Conservation (phyloP, 2,329 filamentous ascomycete genomes). For the Neoscytalidium dimidiatum region DNA sequence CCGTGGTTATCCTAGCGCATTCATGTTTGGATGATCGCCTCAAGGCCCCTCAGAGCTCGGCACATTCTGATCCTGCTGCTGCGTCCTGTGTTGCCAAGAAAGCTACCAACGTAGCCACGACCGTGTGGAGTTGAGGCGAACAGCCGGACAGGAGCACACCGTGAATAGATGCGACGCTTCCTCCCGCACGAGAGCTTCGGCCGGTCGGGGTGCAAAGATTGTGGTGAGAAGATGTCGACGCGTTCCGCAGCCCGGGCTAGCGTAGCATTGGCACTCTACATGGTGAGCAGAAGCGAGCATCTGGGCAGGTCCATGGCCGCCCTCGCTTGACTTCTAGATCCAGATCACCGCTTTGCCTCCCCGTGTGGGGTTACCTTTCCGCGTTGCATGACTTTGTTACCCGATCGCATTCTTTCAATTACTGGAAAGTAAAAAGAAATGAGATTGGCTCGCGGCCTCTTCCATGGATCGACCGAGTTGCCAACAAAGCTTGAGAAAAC, state of each 20-base stretch:
- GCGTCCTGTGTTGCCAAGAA: no score
- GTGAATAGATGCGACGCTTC: no score
- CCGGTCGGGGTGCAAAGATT: no score
- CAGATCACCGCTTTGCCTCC: neutral
- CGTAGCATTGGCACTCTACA: no score
- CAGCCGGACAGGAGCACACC: neutral
- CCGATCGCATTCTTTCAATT: neutral
- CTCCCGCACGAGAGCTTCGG: no score
- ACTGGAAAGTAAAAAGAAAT: neutral
- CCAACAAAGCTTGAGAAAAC: neutral
- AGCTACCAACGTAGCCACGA: no score
- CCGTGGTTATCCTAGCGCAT: neutral
- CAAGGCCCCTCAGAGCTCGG: no score
- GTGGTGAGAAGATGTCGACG: no score
- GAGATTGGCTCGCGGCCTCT: neutral
- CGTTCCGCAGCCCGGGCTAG: no score
- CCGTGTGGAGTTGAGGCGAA: neutral
- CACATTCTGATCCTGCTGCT: no score
- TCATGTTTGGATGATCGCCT: neutral
- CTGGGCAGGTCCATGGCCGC: neutral
- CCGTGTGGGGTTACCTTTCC: neutral
- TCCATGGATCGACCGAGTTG: neutral
- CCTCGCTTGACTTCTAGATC: neutral
- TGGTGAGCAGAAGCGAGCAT: no score
- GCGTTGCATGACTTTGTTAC: neutral